Conservation (phyloP, 257 asterid species). For the Dorcoceras hygrometricum region DNA sequence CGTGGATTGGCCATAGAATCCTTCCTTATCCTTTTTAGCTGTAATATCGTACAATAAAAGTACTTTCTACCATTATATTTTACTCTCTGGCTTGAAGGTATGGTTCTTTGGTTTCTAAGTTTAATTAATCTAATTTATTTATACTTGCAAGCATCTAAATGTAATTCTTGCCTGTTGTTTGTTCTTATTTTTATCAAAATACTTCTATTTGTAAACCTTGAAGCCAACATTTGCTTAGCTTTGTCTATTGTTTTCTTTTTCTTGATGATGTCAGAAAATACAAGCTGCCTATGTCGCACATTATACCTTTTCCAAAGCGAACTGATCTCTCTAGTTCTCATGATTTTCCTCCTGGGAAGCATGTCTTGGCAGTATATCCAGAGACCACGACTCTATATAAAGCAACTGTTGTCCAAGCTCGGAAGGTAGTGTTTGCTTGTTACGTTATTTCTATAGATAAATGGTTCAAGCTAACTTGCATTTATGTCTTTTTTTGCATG, state of each 20-base stretch:
- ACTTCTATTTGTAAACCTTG: background rate
- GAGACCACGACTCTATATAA: slow-evolving; percentile 92
- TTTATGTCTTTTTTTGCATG: slow-evolving; percentile 27
- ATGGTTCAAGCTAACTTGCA: slow-evolving; percentile 32
- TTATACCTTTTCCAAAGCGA: slow-evolving; percentile 87
- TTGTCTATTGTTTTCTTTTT: slow-evolving; percentile 3
- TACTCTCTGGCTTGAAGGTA: background rate
- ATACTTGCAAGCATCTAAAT: background rate
- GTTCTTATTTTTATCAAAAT: background rate
- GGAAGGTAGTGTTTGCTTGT: slow-evolving; percentile 55
- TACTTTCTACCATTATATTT: background rate
- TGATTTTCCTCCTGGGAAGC: slow-evolving; percentile 82
- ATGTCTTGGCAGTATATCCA: slow-evolving; percentile 95
- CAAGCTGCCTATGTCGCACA: slow-evolving; percentile 85
- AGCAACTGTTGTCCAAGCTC: slow-evolving; percentile 88
- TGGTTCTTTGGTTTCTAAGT: background rate
- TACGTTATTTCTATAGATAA: slow-evolving; percentile 2
- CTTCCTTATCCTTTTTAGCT: background rate
- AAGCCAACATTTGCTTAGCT: slow-evolving; percentile 1
- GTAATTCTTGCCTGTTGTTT: background rate
- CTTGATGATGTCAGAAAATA: slow-evolving; percentile 66
- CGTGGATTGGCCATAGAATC: background rate
- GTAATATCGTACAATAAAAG: background rate
- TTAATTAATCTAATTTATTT: background rate
- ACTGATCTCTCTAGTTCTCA: slow-evolving; percentile 62